Base-by-base conservation (phyloP, 805 yeast species). In the Tetrapisispora namnaoensis region DNA sequence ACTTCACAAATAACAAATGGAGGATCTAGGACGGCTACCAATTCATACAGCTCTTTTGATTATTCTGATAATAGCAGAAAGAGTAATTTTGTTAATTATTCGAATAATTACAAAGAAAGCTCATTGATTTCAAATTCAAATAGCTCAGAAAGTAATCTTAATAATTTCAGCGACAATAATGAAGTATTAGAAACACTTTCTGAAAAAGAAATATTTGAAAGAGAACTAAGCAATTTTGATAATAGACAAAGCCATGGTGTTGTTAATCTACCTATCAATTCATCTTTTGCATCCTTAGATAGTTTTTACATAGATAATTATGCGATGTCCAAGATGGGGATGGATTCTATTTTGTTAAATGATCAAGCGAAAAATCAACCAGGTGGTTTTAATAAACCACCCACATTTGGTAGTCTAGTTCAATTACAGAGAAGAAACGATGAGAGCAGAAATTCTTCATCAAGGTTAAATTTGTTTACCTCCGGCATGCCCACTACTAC, bases 231-330 rank as follows among this genome's bases (percentile, higher is more conserved):
- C 22, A 53, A 52, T 24, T 61, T 60, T 45, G 63, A 60, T 37
- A 46, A 51, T 14, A 55, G 49, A 39, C 55, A 58, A 18, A 57
- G 57, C 18, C 52, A 58, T 39, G 53, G 55, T 18, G 74, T 80
- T 37, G 85, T 85, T 38, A 76, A 84, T 4, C 62, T 83, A 37
- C 87, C 87, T 0, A 70, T 82, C 16, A 82, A 79, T 52, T 86
- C 85, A 39, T 82, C 89, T 52, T 83, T 83, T 70, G 91, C 91
- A 1, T 83, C 90, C 0, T 67, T 85, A 59, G 89, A 56, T 37
- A 56, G 89, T 60, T 74, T 77, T 51, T 80, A 82, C 59, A 75
- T 79, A 54, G 83, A 79, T 46, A 76, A 73, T 51, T 71, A 73
- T 51, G 73, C 68, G 3, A 58, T 58, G 59, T 52, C 60, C 24